phyloP scores from a whole-genome alignment of 352 stramenopile genomes.

The Pythium pyrilobum region DNA sequence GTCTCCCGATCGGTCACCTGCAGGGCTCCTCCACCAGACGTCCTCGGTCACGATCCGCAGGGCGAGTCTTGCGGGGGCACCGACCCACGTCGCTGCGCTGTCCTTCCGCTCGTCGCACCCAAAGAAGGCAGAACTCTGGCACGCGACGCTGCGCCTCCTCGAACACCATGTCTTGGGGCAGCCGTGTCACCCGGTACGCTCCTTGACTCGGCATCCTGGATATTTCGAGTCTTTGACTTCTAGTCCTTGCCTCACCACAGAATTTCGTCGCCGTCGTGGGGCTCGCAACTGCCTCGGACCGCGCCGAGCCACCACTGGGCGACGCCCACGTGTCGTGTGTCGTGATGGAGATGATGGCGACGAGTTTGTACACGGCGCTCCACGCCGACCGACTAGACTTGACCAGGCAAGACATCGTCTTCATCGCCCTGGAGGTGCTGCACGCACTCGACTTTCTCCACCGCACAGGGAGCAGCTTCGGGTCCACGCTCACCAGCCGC shows the following conservation, averaged over 20 bases:
- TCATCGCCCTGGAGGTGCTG: constrained; percentile 41
- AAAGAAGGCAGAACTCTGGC: constrained; percentile 36
- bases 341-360: constrained; percentile 35
- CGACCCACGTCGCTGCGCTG: constrained; percentile 25
- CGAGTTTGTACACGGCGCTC: constrained; percentile 52
- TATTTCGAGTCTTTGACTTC: no score
- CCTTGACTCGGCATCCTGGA: no score
- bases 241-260: no score
- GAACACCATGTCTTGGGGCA: constrained; percentile 20
- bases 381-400: constrained; percentile 40
- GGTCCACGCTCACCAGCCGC: constrained; percentile 53
- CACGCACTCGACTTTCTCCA: constrained; percentile 40
- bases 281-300: constrained; percentile 14
- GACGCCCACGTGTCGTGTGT: constrained; percentile 10
- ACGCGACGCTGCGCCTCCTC: constrained; percentile 22
- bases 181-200: constrained; percentile 29
- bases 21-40: constrained; percentile 25
- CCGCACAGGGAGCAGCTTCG: constrained; percentile 27
- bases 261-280: constrained; percentile 46
- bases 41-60: constrained; percentile 31
- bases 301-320: neutral
- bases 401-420: constrained; percentile 32
- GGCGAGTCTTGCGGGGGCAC: constrained; percentile 10
- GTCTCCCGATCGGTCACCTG: neutral
- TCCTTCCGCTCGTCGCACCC: constrained; percentile 29